Percentiles rank a stretch among this genome's conserved stretches.
Evolutionary conservation across 2,329 filamentous ascomycete genomes (phyloP).

Genomic region (Aspergillus sp.): DNA sequence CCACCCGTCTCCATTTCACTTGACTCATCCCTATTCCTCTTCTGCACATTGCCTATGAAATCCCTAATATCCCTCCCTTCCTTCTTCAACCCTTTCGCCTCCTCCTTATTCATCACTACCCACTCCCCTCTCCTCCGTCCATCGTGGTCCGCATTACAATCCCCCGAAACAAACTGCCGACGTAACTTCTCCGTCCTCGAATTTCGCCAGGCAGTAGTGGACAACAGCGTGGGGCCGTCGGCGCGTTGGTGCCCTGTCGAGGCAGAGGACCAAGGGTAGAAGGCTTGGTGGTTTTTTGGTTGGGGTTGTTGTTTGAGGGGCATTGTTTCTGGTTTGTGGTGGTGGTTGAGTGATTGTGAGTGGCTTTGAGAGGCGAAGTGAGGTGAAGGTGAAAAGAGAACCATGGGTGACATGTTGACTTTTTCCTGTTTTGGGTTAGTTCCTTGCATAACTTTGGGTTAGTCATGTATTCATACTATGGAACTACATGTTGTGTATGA

Average conservation of each 20-base stretch:
- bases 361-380: not conserved
- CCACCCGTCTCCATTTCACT: constrained; percentile 8
- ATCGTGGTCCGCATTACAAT: constrained; percentile 50
- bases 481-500: no score
- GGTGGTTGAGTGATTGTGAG: not conserved
- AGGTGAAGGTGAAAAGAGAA: constrained; percentile 8
- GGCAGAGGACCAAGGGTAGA: constrained; percentile 55
- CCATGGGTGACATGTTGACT: constrained; percentile 14
- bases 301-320: constrained; percentile 1
- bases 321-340: not conserved
- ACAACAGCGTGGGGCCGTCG: constrained; percentile 54
- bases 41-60: constrained; percentile 38
- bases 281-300: constrained; percentile 22
- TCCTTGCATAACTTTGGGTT: constrained; percentile 12
- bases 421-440: constrained; percentile 21
- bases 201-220: constrained; percentile 63
- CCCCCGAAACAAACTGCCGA: constrained; percentile 59
- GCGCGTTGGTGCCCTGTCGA: constrained; percentile 73
- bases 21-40: constrained; percentile 26
- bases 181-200: constrained; percentile 63
- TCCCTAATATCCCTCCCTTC: constrained; percentile 38
- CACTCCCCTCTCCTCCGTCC: constrained; percentile 43
- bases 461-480: no score
- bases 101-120: constrained; percentile 35
- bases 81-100: constrained; percentile 19